Evolutionary conservation across 345 rosid species (phyloP).

Genomic region (Gossypium arboreum): DNA sequence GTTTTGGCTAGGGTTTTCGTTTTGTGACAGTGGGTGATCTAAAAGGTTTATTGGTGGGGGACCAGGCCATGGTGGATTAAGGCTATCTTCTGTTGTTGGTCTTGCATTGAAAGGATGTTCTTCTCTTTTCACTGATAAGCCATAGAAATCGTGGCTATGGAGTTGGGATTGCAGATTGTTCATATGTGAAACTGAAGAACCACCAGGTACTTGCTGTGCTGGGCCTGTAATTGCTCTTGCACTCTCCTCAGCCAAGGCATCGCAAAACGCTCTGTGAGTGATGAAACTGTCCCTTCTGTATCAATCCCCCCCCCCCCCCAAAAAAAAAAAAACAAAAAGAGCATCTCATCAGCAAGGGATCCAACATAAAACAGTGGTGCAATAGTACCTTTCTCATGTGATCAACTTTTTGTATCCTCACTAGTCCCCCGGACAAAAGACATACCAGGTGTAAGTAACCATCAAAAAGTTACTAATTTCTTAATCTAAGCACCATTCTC

Average conservation of each 20-base stretch:
- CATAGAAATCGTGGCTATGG: slow-evolving; percentile 13
- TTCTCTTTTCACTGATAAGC: slow-evolving; percentile 37
- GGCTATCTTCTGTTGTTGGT: neutral
- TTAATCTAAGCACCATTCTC: slow-evolving; percentile 15
- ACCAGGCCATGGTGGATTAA: slow-evolving; percentile 28
- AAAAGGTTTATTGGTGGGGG: slow-evolving; percentile 11
- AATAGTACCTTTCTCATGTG: neutral
- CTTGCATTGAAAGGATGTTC: slow-evolving; percentile 28
- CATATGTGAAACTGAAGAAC: slow-evolving; percentile 19
- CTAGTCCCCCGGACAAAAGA: slow-evolving; percentile 29
- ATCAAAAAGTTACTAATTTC: slow-evolving; percentile 16
- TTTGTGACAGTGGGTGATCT: slow-evolving; percentile 8
- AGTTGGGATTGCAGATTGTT: slow-evolving; percentile 18
- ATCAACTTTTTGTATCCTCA: slow-evolving; percentile 31
- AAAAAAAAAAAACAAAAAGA: slow-evolving; percentile 34
- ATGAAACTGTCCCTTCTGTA: slow-evolving; percentile 65
- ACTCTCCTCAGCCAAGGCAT: slow-evolving; percentile 47
- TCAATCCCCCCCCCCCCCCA: neutral
- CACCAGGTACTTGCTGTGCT: slow-evolving; percentile 10
- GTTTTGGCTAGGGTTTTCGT: slow-evolving; percentile 31
- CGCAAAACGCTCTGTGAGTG: slow-evolving; percentile 68
- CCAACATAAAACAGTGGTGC: slow-evolving; percentile 11
- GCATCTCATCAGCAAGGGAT: slow-evolving; percentile 13
- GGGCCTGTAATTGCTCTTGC: slow-evolving; percentile 32
- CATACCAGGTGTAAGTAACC: slow-evolving; percentile 12